Base-by-base conservation (phyloP, 106 monocot species). In the Dendrobium officinale region DNA sequence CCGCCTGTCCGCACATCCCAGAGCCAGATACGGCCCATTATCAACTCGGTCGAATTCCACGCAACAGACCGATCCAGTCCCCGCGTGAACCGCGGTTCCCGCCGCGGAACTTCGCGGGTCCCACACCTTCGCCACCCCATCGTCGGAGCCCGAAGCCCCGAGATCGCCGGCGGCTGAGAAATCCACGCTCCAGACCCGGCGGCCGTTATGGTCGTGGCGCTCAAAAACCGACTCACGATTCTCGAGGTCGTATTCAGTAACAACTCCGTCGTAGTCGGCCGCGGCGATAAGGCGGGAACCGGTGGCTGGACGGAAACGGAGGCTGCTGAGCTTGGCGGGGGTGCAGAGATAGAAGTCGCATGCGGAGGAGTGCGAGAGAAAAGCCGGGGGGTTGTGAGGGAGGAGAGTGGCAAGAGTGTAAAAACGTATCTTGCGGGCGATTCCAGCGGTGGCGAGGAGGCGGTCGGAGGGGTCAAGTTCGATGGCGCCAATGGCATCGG, bases 231-330 rank as follows among this genome's bases (percentile, higher is more conserved):
- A 77, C 4, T 40, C 27, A 26, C 82, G 64, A 42, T 77, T 75
- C 72, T 90, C 88, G 20, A 97, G 66, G 83, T 94, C 97, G 90
- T 97, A 97, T 86, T 97, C 97, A 16, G 97, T 91, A 31, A 97
- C 97, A 16, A 97, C 97, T 6, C 97, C 97, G 82, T 98, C 97
- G 89, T 94, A 98, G 83, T 98, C 97, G 49, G 89, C 97, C 16
- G 89, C 75, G 7, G 82, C 82, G 42, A 92, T 33, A 6, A 86
- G 42, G 10, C 73, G 51, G 26, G 81, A 77, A n/a, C 73, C 66
- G 75, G 77, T 27, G 42, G 43, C 74, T 48, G 87, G 86, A 40
- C 80, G 84, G 84, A 86, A 96, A 68, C 88, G 79, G 68, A 94
- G 91, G 88, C 90, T 91, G 89, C 97, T 98, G 42, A 98, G 92